Evolutionary conservation across 148 eudicot species (phyloP).

Genomic region (Chenopodium suecicum): DNA sequence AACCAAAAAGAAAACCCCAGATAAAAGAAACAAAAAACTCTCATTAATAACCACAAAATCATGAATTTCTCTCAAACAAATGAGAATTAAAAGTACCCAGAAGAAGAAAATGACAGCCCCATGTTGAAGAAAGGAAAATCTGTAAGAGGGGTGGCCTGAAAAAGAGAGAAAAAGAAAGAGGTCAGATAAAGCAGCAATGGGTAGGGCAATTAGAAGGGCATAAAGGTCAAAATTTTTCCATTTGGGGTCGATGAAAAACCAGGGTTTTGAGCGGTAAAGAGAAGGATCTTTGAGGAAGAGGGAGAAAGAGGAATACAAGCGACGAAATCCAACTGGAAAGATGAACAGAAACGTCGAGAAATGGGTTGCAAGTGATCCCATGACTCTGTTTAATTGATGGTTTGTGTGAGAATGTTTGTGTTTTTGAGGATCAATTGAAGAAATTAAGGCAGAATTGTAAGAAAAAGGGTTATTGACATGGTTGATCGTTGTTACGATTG

Average conservation of each 20-base stretch:
- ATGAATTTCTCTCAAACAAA: conserved; percentile 40
- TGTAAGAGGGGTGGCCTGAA: conserved; percentile 49
- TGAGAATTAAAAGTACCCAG: conserved; percentile 64
- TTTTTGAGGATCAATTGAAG: not conserved
- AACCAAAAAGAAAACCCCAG: conserved; percentile 49
- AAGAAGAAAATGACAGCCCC: conserved; percentile 55
- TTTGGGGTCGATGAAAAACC: conserved; percentile 64
- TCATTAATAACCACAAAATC: conserved; percentile 42
- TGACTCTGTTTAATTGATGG: conserved; percentile 17
- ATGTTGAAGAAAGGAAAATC: conserved; percentile 55
- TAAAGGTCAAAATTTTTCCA: conserved; percentile 73
- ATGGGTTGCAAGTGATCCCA: conserved; percentile 66
- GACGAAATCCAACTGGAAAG: conserved; percentile 53
- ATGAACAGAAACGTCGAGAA: conserved; percentile 60
- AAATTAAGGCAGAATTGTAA: not conserved
- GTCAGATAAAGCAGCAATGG: conserved; percentile 55
- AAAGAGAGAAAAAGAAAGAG: conserved; percentile 47
- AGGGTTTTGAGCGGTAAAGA: conserved; percentile 56
- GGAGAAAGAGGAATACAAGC: conserved; percentile 48
- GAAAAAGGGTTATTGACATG: not conserved
- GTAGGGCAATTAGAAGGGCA: conserved; percentile 56
- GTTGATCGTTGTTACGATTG: not conserved
- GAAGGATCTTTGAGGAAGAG: conserved; percentile 66
- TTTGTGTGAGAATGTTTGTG: not conserved
- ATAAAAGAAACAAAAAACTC: conserved; percentile 42